Evolutionary conservation across 2,329 filamentous ascomycete genomes (phyloP), one percentile per base, ranked within the genome.

Genomic region (Scedosporium minutisporum): DNA sequence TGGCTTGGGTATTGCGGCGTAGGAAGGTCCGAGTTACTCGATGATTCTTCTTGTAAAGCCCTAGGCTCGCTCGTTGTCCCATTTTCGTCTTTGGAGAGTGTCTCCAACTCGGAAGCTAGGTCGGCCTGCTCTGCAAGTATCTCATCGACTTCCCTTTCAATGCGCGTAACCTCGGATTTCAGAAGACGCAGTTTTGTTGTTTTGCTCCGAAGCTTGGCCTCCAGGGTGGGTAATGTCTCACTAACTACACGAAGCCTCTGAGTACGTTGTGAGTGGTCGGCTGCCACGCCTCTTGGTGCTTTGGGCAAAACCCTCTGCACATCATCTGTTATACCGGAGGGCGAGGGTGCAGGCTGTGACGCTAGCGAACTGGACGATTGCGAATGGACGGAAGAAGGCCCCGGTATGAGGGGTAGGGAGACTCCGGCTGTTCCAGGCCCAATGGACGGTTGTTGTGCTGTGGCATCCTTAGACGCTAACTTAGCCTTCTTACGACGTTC

Each of bases 401-500:
- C 48, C 5, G 62, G 10, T 4, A 48, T 44, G 64, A 64, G 69
- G 67, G 10, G 66, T 65, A 42, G 53, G n/a, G 16, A 18, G 41
- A 14, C 41, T 5, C 33, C 29, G n/a, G 46, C 16, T 21, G 46
- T 3, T 3, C 55, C 21, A 3, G 46, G 27, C 12, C 48, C 53
- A 14, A 5, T 58, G 9, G 63, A 59, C 18, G 62, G 44, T 33
- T 57, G 58, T 10, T 18, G 23, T 29, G 41, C 23, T 16, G 61
- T 27, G 14, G 57, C 42, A 18, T 42, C 57, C 18, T 60, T 57
- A 12, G 63, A 59, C 3, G 18, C 14, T 29, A n/a, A 23, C 29
- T 63, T 69, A 16, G 53, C 46, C 6, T 72, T 80, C 68, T 80
- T 80, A 67, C 79, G 81, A 9, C 82, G 82, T 69, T 86, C 83